Evolutionary conservation across 2,329 filamentous ascomycete genomes (phyloP), one percentile per base, ranked within the genome.

Genomic region (Aspergillus tamarii): DNA sequence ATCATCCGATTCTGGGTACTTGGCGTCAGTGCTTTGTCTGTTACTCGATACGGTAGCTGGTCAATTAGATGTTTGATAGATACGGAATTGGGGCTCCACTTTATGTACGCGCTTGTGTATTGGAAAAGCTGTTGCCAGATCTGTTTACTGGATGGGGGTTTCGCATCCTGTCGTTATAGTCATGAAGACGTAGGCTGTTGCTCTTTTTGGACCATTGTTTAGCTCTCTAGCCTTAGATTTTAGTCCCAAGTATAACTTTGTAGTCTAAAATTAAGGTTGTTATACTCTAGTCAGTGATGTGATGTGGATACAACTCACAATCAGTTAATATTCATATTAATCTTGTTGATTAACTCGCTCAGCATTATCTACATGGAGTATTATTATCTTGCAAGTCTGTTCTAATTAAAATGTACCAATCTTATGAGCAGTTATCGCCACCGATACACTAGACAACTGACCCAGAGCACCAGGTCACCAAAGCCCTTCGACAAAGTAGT

Each of bases 401-500:
- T 21, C 4, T 10, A 21, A 21, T 21, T 10, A 21, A 19, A 43
- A 2, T 46, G n/a, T 19, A 41, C 39, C 39, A 41, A 3, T 8
- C 1, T n/a, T 9, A 41, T 41, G 39, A 41, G 39, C 39, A n/a
- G 39, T 9, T 19, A n/a, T n/a, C 4, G 19, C 3, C 16, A 41
- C 16, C 8, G 7, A 41, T 3, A 8, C 16, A 6, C 39, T 9
- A 41, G 39, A n/a, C 19, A 19, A n/a, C 19, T 41, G 14, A n/a
- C 1, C 14, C 39, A n/a, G 7, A 10, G 39, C 39, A n/a, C 19
- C 39, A n/a, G n/a, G 39, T 30, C 8, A 50, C 46, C 46, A 50
- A 16, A 50, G 46, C 23, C 46, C 23, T 50, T 50, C 16, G 9
- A 19, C 46, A 30, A 50, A 30, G 8, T 64, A 64, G 3, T 62